phyloP scores from a whole-genome alignment of 2,329 filamentous ascomycete genomes.

The Aspergillus sp. region DNA sequence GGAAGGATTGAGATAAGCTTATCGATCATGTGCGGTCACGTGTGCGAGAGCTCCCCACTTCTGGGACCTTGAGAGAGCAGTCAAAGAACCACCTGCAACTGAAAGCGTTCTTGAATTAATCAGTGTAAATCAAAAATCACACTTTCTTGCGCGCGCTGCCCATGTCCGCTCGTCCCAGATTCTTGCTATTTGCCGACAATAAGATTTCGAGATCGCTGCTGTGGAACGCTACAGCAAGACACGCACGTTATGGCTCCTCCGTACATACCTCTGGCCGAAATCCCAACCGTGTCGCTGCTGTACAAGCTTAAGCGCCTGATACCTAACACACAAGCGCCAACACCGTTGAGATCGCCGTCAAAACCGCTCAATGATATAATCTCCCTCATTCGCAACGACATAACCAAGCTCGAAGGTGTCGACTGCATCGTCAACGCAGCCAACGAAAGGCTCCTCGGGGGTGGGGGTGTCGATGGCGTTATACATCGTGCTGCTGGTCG shows the following conservation, averaged over 20 bases:
- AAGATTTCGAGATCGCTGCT: neutral
- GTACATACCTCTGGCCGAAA: conserved; percentile 36
- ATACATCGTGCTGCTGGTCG: conserved; percentile 84
- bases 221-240: neutral
- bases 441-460: conserved; percentile 76
- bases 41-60: neutral
- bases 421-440: conserved; percentile 94
- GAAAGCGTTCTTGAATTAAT: neutral
- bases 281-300: conserved; percentile 58
- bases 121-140: neutral
- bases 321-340: conserved; percentile 24
- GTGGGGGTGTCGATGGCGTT: conserved; percentile 87
- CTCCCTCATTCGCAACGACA: conserved; percentile 73
- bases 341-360: conserved; percentile 46
- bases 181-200: neutral
- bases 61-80: neutral
- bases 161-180: neutral
- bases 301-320: conserved; percentile 64
- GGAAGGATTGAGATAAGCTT: neutral
- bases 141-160: neutral
- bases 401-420: conserved; percentile 72
- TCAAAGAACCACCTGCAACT: neutral
- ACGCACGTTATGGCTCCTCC: conserved; percentile 24
- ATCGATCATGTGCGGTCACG: neutral
- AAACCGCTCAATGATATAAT: conserved; percentile 59